phyloP scores from a whole-genome alignment of 768 basidiomycete species.

The Hericium erinaceus region DNA sequence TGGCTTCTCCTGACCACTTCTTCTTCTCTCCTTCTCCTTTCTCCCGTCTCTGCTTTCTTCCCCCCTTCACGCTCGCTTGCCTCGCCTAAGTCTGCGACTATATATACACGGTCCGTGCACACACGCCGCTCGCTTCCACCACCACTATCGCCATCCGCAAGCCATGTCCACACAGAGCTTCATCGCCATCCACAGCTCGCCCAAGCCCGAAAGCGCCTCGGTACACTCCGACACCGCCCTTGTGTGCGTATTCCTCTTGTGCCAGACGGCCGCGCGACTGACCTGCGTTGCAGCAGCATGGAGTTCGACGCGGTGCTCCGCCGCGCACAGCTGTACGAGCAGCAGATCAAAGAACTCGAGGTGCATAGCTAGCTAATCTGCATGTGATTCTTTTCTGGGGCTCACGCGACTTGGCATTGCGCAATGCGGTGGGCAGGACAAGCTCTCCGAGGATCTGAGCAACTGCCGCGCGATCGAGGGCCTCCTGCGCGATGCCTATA shows the following conservation, averaged over 20 bases:
- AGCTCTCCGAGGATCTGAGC: slow-evolving; percentile 59
- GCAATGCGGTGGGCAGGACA: slow-evolving; percentile 31
- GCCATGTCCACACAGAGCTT: neutral
- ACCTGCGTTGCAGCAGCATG: neutral
- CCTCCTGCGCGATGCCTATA: slow-evolving; percentile 55
- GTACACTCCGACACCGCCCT: neutral
- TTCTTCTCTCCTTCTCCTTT: neutral
- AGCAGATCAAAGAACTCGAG: slow-evolving; percentile 15
- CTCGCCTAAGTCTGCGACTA: too few relatives aligned
- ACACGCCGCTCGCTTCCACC: neutral
- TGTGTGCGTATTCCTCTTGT: neutral
- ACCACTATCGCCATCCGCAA: neutral
- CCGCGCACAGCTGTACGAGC: slow-evolving; percentile 1
- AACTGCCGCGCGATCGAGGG: slow-evolving; percentile 70
- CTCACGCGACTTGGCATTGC: neutral
- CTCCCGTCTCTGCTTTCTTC: neutral
- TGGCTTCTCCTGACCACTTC: neutral
- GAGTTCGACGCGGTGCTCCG: neutral
- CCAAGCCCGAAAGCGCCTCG: neutral
- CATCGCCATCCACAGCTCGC: neutral
- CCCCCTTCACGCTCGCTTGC: neutral
- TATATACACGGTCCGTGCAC: too few relatives aligned
- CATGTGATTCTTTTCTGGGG: too few relatives aligned
- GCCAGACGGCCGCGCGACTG: neutral
- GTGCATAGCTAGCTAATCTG: neutral